phyloP scores from a whole-genome alignment of 2,329 filamentous ascomycete genomes.

The Cladophialophora yegresii region DNA sequence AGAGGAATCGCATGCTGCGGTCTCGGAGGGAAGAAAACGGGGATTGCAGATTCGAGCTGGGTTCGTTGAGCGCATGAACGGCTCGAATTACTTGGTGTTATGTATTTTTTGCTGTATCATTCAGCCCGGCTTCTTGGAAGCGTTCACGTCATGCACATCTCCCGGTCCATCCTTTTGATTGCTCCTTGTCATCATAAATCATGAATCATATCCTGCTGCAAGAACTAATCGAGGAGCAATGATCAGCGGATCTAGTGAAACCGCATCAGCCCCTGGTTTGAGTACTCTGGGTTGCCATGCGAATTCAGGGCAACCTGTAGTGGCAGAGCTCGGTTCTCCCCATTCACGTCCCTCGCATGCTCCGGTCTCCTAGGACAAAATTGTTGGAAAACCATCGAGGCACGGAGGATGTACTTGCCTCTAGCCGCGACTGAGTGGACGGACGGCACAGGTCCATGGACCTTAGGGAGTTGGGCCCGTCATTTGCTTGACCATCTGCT shows the following conservation, averaged over 20 bases:
- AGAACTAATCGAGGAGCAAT: background rate
- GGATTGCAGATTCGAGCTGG: background rate
- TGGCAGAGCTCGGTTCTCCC: background rate
- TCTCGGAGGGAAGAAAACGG: background rate
- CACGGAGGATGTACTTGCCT: slow-evolving; percentile 1
- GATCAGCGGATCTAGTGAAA: background rate
- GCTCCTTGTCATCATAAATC: background rate
- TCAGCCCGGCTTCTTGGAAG: background rate
- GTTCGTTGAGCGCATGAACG: background rate
- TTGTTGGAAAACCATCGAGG: slow-evolving; percentile 28
- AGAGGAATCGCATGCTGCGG: background rate
- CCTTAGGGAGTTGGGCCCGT: background rate
- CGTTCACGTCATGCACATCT: background rate
- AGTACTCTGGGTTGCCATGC: background rate
- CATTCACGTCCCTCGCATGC: background rate
- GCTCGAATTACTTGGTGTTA: background rate
- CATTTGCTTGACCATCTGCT: background rate
- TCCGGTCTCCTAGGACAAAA: slow-evolving; percentile 19
- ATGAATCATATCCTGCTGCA: background rate
- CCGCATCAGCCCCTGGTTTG: no score
- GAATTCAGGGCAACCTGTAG: background rate
- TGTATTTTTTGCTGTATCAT: background rate
- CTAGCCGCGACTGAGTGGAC: slow-evolving; percentile 2
- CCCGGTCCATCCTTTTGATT: background rate
- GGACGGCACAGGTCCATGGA: slow-evolving; percentile 2